Conservation (phyloP, 1,284 basidiomycete genomes). For the Marasmius oreades region DNA sequence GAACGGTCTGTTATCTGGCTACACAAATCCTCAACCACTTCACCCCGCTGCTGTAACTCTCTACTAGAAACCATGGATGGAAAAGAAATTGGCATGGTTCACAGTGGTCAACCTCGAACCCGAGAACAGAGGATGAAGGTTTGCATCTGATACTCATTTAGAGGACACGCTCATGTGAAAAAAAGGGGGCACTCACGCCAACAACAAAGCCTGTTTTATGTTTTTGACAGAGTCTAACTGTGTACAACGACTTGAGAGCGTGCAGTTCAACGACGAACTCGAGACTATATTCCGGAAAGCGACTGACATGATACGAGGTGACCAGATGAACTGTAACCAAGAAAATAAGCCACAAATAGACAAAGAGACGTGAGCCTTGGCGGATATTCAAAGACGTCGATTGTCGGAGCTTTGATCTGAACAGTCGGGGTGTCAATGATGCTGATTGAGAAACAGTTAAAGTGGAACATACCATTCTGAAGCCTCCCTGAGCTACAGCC, state of each 20-base stretch:
- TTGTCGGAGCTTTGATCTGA: conserved; percentile 60
- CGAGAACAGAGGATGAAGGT: too few relatives aligned
- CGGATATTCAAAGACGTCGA: conserved; percentile 53
- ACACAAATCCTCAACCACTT: too few relatives aligned
- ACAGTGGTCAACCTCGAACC: too few relatives aligned
- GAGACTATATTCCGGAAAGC: conserved; percentile 18
- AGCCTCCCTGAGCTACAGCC: conserved; percentile 63
- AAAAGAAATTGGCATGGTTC: too few relatives aligned
- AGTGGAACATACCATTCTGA: conserved; percentile 63
- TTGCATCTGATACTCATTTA: conserved; percentile 32
- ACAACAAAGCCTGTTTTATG: conserved; percentile 50
- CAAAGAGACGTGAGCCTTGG: conserved; percentile 25
- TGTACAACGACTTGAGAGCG: conserved; percentile 50
- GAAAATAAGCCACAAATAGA: conserved; percentile 37
- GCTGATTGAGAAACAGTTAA: background rate
- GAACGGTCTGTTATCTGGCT: too few relatives aligned
- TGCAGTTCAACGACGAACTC: conserved; percentile 35
- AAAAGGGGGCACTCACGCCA: conserved; percentile 57
- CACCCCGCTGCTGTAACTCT: too few relatives aligned
- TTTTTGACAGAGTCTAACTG: conserved; percentile 46
- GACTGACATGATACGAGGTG: conserved; percentile 14
- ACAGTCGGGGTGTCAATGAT: background rate
- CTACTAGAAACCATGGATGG: too few relatives aligned
- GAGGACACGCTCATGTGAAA: too few relatives aligned
- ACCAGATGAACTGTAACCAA: conserved; percentile 22